Conservation (phyloP, 345 rosid genomes). For the Brassica incana region DNA sequence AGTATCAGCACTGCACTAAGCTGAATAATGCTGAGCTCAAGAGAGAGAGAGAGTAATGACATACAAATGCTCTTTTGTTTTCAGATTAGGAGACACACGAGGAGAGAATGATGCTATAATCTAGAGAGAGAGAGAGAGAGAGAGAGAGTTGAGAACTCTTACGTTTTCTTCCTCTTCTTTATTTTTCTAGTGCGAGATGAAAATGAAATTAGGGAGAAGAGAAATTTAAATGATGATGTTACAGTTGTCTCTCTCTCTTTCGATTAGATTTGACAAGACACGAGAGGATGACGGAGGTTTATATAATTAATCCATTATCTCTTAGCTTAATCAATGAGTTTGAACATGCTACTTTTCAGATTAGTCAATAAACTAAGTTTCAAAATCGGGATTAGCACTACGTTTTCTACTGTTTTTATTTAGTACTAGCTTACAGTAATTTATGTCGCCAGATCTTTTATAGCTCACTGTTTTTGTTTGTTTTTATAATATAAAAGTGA, state of each 20-base stretch:
- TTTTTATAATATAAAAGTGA: too few species aligned
- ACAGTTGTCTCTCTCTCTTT: conserved; percentile 33
- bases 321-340: conserved; percentile 21
- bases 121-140: background rate
- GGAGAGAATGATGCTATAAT: conserved; percentile 3
- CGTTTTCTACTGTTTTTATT: conserved; percentile 25
- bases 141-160: background rate
- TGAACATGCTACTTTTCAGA: conserved; percentile 21
- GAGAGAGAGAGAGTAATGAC: conserved; percentile 5
- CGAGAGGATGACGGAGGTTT: conserved; percentile 23
- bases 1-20: background rate
- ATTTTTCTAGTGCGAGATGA: background rate
- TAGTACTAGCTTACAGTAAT: background rate
- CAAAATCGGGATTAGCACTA: background rate
- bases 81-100: background rate
- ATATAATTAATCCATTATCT: conserved; percentile 9
- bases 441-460: too few species aligned
- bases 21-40: conserved; percentile 21
- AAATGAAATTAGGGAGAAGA: conserved; percentile 2
- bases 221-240: conserved; percentile 33
- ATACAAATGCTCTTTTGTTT: conserved; percentile 15
- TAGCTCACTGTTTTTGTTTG: too few species aligned
- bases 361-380: conserved; percentile 12
- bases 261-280: conserved; percentile 31
- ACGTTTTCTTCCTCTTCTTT: background rate